Percentiles rank a stretch among this genome's conserved stretches.
These are phyloP conservation scores for Purshia tridentata DNA, from an alignment of 306 rosid genomes.

Conservation along the genomic window DNA sequence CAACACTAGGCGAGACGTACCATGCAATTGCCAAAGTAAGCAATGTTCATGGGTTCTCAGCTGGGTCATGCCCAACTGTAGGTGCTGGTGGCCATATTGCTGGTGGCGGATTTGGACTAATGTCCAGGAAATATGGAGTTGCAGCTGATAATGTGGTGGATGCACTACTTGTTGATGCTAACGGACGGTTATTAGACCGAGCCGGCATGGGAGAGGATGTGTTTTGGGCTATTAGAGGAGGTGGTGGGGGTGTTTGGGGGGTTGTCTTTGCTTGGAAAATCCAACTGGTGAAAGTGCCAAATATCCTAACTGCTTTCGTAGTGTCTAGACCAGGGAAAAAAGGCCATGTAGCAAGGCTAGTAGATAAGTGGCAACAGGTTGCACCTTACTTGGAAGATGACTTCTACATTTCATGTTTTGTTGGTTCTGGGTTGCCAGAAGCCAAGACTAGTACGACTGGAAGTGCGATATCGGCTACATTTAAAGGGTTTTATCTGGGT, in stretches of 20 bases:
- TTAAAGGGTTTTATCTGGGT: slow-evolving; percentile 58
- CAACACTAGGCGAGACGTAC: slow-evolving; percentile 78
- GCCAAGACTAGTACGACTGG: slow-evolving; percentile 19
- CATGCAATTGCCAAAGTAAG: slow-evolving; percentile 59
- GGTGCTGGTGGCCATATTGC: slow-evolving; percentile 81
- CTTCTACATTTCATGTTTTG: slow-evolving; percentile 62
- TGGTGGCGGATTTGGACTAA: slow-evolving; percentile 71
- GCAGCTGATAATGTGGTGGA: slow-evolving; percentile 77
- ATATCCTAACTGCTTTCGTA: slow-evolving; percentile 42
- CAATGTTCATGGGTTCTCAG: slow-evolving; percentile 60
- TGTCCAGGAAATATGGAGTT: slow-evolving; percentile 67
- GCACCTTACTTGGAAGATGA: slow-evolving; percentile 54
- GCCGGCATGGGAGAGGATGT: slow-evolving; percentile 75
- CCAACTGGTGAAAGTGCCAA: slow-evolving; percentile 49
- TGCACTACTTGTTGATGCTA: slow-evolving; percentile 55
- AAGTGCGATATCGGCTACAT: slow-evolving; percentile 47
- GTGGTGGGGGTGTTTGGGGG: slow-evolving; percentile 82
- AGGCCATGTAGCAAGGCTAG: slow-evolving; percentile 40
- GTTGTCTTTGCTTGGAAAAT: slow-evolving; percentile 76
- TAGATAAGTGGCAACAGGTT: slow-evolving; percentile 66
- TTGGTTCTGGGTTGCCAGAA: slow-evolving; percentile 65
- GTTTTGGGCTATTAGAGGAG: slow-evolving; percentile 92
- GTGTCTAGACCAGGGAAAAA: slow-evolving; percentile 49
- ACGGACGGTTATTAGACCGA: slow-evolving; percentile 45
- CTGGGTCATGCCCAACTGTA: slow-evolving; percentile 84